Evolutionary conservation across 768 basidiomycete species (phyloP).

Genomic region (Tulasnella sp.): DNA sequence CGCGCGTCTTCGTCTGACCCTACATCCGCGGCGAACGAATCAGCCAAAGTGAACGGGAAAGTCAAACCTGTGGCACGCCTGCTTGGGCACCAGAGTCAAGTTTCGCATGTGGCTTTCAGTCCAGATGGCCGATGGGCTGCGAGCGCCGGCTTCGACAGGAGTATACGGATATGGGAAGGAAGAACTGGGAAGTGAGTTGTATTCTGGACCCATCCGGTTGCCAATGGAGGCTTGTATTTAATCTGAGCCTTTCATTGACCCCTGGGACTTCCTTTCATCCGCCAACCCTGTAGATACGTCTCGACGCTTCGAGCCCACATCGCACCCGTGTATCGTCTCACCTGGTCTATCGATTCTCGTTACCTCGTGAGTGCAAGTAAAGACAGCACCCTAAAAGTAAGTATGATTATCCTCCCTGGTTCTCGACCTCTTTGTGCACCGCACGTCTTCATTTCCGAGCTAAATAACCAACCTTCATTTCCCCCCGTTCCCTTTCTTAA

Average conservation of each 20-base stretch:
- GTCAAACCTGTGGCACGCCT: conserved; percentile 68
- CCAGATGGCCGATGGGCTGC: conserved; percentile 91
- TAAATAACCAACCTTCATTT: neutral
- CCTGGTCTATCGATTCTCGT: conserved; percentile 91
- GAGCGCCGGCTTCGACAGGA: conserved; percentile 83
- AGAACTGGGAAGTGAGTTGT: conserved; percentile 39
- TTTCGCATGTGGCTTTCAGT: conserved; percentile 89
- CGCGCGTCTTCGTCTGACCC: conserved; percentile 8
- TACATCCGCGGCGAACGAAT: conserved; percentile 26
- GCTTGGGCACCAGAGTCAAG: conserved; percentile 91
- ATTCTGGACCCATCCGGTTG: neutral
- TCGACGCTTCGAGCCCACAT: conserved; percentile 89
- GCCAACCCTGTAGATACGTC: conserved; percentile 55
- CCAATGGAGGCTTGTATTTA: neutral
- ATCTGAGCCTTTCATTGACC: neutral
- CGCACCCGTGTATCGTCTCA: conserved; percentile 85
- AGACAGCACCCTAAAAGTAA: conserved; percentile 89
- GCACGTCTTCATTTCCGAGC: neutral
- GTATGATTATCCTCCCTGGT: conserved; percentile 25
- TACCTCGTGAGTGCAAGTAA: conserved; percentile 92
- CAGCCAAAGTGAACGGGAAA: conserved; percentile 37
- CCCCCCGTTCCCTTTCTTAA: neutral
- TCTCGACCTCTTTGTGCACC: neutral
- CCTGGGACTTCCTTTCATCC: neutral
- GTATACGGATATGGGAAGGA: conserved; percentile 86